Percentiles rank a stretch among this genome's conserved stretches.
Evolutionary conservation across 176 grass and related monocot species (phyloP).

Genomic region (Rhynchospora pubera): DNA sequence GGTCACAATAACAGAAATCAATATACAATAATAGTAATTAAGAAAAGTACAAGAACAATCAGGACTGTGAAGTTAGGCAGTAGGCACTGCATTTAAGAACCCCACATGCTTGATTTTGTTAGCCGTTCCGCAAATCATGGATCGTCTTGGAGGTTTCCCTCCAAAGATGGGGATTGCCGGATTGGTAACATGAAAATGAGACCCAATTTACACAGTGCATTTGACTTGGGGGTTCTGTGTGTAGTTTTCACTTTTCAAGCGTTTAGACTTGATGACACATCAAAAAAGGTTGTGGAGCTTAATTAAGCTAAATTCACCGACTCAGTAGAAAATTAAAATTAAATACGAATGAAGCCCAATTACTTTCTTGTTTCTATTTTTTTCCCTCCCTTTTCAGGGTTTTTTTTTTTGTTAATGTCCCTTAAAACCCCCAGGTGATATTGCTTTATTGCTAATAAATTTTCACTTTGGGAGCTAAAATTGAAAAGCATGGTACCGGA

Average conservation of each 20-base stretch:
- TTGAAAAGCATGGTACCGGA: no score
- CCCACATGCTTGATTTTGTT: neutral
- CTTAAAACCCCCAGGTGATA: no score
- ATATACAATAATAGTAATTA: neutral
- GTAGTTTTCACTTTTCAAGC: neutral
- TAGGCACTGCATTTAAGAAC: neutral
- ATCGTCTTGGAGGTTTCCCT: neutral
- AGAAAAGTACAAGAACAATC: neutral
- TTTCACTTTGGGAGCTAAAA: no score
- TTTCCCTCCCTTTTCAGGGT: no score
- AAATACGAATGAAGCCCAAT: no score
- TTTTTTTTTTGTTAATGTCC: no score
- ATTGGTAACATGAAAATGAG: neutral
- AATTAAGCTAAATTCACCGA: no score
- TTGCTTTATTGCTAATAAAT: no score
- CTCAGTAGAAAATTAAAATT: no score
- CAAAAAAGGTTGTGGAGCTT: no score
- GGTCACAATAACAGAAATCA: neutral
- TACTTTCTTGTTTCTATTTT: no score
- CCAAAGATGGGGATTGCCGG: no score
- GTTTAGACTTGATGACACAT: neutral
- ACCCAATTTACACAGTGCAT: neutral
- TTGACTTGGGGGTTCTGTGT: neutral
- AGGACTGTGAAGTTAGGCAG: neutral
- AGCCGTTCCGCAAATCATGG: neutral